Conservation (phyloP, 148 eudicot species). For the Heliosperma pusillum region DNA sequence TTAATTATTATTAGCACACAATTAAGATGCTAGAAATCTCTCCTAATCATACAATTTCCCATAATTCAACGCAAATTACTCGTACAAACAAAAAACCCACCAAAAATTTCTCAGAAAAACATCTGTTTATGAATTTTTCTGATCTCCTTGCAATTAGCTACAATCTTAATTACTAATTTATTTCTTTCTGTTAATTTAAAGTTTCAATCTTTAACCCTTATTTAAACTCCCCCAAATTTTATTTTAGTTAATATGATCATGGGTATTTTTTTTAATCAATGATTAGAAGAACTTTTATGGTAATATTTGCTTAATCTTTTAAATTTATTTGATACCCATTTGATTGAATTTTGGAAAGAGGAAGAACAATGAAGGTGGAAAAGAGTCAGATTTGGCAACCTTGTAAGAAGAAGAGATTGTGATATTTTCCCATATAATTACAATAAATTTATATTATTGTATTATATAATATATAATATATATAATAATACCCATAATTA, state of each 20-base stretch:
- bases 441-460: no score
- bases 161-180: not conserved
- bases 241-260: not conserved
- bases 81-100: not conserved
- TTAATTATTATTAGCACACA: not conserved
- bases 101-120: not conserved
- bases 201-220: not conserved
- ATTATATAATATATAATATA: not conserved
- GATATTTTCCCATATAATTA: not conserved
- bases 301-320: not conserved
- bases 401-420: constrained; percentile 50
- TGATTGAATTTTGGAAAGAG: not conserved
- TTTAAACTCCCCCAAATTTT: not conserved
- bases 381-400: constrained; percentile 55
- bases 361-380: constrained; percentile 33
- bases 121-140: not conserved
- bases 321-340: not conserved
- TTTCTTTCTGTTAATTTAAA: not conserved
- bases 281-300: not conserved
- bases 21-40: not conserved
- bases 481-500: not conserved
- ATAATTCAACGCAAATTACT: not conserved
- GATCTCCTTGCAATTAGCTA: not conserved
- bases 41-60: not conserved
- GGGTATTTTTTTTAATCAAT: constrained; percentile 7